Base-by-base conservation (phyloP, 2,329 filamentous ascomycete species). In the Claviceps capensis region DNA sequence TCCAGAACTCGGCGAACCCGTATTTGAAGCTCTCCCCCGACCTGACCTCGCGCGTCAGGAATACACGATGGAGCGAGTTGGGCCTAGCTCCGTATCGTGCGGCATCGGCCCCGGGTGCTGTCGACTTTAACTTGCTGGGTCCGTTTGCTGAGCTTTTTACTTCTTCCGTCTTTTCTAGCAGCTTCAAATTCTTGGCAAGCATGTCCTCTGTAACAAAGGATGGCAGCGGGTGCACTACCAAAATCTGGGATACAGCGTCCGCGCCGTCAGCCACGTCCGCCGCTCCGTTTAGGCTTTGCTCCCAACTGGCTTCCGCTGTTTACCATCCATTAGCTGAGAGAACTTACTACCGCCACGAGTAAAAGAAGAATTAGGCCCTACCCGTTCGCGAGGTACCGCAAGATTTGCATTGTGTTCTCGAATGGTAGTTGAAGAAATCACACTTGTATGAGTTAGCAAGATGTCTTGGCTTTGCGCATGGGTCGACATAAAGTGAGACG, bases 1-100 rank as follows among this genome's bases (percentile, higher is more conserved):
- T 85, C 59, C 80, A 83, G 63, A 90, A 94, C 65, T 94, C 88
- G 1, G 83, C 88, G 66, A 94, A 94, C 0, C 87, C 88, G 60
- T 88, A 94, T 58, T 83, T 79, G 75, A 86, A 86, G 49, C 83
- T 88, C 54, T 86, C 82, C 51, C 87, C 78, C 4, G 76, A 84
- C 54, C 73, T 75, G 45, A 82, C 76, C 62, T 91, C 85, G 52
- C 88, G 79, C 60, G 93, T 82, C 26, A 94, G 69, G 55, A 93
- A 79, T 1, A 93, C 81, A 49, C 88, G 81, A 55, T 85, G 79
- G 8, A 94, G 69, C n/a, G 86, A 88, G 19, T 83, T 82, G 36
- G 83, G 81, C 52, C 77, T 79, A 4, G 88, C 87, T 41, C 87
- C 87, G 1, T 83, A 72, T 13, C 83, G 82, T 19, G 76, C 70